Evolutionary conservation across 768 basidiomycete species (phyloP), one percentile per base, ranked within the genome.

Genomic region (Russula vinacea): DNA sequence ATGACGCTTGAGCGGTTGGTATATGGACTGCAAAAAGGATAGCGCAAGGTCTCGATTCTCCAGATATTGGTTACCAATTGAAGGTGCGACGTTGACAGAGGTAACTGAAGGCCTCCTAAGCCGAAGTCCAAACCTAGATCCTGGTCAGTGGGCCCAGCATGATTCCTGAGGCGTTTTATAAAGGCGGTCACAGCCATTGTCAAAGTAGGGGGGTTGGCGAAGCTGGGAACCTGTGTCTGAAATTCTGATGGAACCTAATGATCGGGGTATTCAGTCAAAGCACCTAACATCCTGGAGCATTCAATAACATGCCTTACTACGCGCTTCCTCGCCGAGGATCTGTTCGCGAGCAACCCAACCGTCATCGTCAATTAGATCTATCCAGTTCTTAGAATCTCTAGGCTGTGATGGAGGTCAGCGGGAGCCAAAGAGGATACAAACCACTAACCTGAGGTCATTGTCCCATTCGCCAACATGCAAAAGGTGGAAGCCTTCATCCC

Each of bases 401-500:
- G 80, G 69, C 94, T 93, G 65, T 37, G 33, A 44, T 60, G 39
- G 8, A 24, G 13, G 16, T 49, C 39, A 35, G 35, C 19, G 22
- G 22, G 11, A 22, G 29, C 17, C 26, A 22, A 3, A 24, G 4
- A 17, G 24, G 4, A 56, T 6, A 50, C 10, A 32, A 26, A 37
- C 11, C 9, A 62, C 71, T 56, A 64, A 85, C 87, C 85, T 87
- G 60, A 97, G 84, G 70, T 92, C 93, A 64, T 88, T 93, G 71
- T 98, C 96, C 90, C 90, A 95, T 70, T 87, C 85, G 19, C 93
- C 93, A 51, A 98, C 91, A 68, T 95, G 88, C 39, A 94, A 76
- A 35, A 98, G 76, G 75, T 98, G 95, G 80, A 98, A 98, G 1
- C 95, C 95, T 76, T 98, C 95, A 74, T 98, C 95, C 95, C 95